Evolutionary conservation across 1,284 basidiomycete species (phyloP), one percentile per base, ranked within the genome.

Genomic region (Pyrrhoderma noxium): DNA sequence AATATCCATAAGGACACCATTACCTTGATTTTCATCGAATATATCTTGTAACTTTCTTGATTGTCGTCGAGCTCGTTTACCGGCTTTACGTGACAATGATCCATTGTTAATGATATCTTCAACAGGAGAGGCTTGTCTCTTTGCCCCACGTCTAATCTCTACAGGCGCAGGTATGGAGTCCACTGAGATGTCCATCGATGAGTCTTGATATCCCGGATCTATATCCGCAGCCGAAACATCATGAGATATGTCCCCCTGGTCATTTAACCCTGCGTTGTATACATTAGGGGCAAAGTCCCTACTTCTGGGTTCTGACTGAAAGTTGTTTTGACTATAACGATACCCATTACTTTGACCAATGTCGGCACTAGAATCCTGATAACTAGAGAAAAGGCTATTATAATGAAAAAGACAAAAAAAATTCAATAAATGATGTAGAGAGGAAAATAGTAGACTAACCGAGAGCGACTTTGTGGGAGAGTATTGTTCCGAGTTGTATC

Each of bases 121-220:
- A 14, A 72, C 69, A 38, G 49, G 22, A 41, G 60, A 61, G 8
- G 67, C 65, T 22, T 60, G 70, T 49, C 80, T 74, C 62, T 80
- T 81, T 34, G 72, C 68, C 9, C 73, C 74, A 45, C 76, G 74
- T 13, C 19, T 16, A 35, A 37, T 43, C n/a, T 22, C 27, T 31
- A 11, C 14, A 16, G 38, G 38, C 38, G 14, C 38, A 7, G 16
- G 9, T 36, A 35, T 13, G 22, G 16, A 47, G 21, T 45, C 41
- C 13, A 25, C 44, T 16, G 21, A 21, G 14, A 45, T 18, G 23
- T 49, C 43, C 42, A 53, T 49, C 13, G 48, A 40, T n/a, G 34
- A 25, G 21, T 45, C 44, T 9, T 38, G 19, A 34, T n/a, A 18
- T 5, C n/a, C 9, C 9, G 42, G 42, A 37, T 14, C 13, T n/a